Conservation (phyloP, 257 asterid species). For the Lithospermum erythrorhizon region DNA sequence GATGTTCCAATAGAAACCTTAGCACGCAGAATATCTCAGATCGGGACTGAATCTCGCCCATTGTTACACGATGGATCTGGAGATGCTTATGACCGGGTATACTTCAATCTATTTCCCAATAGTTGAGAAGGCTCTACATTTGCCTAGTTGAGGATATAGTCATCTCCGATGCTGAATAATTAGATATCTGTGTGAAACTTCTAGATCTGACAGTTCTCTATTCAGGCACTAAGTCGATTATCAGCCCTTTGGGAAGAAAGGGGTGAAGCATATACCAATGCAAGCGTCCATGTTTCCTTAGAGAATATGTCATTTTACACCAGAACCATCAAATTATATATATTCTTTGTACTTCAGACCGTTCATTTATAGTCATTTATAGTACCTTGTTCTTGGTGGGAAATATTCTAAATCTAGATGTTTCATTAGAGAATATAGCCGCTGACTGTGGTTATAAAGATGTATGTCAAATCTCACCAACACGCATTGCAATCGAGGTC, state of each 20-base stretch:
- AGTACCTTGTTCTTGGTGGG: not conserved
- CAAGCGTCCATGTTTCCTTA: constrained; percentile 59
- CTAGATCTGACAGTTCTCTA: not conserved
- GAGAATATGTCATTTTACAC: constrained; percentile 37
- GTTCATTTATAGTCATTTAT: not conserved
- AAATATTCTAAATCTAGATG: constrained; percentile 1
- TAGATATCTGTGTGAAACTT: not conserved
- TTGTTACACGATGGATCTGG: constrained; percentile 59
- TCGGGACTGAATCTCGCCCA: constrained; percentile 78
- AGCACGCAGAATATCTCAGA: constrained; percentile 64
- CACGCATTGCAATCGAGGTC: constrained; percentile 68
- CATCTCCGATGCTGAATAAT: not conserved
- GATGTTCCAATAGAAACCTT: constrained; percentile 90
- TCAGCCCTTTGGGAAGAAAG: constrained; percentile 53
- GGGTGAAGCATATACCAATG: constrained; percentile 73
- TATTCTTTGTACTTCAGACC: not conserved
- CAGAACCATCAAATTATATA: not conserved
- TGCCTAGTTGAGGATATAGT: not conserved
- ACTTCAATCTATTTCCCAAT: not conserved
- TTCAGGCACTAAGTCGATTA: constrained; percentile 65
- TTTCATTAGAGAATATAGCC: constrained; percentile 41
- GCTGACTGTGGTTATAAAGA: constrained; percentile 49
- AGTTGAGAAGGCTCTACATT: not conserved
- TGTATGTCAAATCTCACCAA: constrained; percentile 49
- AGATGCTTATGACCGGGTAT: constrained; percentile 61